Percentiles rank a stretch among this genome's conserved stretches.
These are phyloP conservation scores for Hirsutella minnesotensis DNA, from an alignment of 2,329 filamentous ascomycete genomes.

Conservation along the genomic window DNA sequence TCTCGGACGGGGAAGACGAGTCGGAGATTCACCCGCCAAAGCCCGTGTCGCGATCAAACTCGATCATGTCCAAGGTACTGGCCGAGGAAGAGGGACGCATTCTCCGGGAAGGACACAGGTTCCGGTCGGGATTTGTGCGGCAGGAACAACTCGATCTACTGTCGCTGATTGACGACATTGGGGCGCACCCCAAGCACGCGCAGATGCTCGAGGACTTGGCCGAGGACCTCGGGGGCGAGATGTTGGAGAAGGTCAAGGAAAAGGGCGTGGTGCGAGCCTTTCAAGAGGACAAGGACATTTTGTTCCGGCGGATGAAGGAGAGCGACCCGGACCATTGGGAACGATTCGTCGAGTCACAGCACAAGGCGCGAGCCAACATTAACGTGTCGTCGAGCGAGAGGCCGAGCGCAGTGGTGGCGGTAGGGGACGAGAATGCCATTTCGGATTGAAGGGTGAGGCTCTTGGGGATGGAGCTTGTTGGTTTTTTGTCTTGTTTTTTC, in stretches of 20 bases:
- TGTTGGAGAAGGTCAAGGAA: conserved; percentile 40
- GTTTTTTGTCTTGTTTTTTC: not conserved
- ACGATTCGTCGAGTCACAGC: conserved; percentile 48
- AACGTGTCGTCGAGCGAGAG: conserved; percentile 17
- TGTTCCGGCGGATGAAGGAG: conserved; percentile 38
- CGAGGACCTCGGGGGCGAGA: conserved; percentile 48
- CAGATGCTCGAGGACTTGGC: conserved; percentile 49
- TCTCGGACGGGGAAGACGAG: conserved; percentile 39
- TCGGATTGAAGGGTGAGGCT: conserved; percentile 18
- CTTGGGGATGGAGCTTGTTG: not conserved
- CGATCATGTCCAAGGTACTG: conserved; percentile 39
- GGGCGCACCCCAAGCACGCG: conserved; percentile 36
- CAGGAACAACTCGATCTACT: conserved; percentile 39
- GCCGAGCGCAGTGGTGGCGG: conserved; percentile 8
- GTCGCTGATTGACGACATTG: conserved; percentile 35
- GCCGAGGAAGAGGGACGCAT: conserved; percentile 46
- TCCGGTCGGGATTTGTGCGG: conserved; percentile 40
- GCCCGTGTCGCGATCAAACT: conserved; percentile 38
- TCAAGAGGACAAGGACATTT: conserved; percentile 40
- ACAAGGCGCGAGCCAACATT: conserved; percentile 45
- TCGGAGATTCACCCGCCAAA: conserved; percentile 27
- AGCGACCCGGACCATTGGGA: conserved; percentile 57
- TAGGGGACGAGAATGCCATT: conserved; percentile 28
- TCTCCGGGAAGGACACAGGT: conserved; percentile 43
- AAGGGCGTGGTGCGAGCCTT: conserved; percentile 52